Evolutionary conservation across 495 filamentous ascomycete species (phyloP).

Genomic region (Hypomontagnella monticulosa): DNA sequence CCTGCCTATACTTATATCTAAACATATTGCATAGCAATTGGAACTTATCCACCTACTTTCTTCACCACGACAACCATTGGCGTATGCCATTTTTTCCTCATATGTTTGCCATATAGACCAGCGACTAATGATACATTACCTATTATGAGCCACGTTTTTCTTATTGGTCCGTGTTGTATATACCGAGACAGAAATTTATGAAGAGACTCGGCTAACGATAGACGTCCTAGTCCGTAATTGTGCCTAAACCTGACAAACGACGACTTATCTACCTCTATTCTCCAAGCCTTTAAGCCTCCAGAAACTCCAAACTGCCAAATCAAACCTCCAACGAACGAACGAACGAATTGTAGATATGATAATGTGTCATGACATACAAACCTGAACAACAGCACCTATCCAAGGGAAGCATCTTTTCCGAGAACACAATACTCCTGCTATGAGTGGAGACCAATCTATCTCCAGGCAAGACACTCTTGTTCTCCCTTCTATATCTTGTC

Average conservation of each 20-base stretch:
- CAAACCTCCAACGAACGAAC: background rate
- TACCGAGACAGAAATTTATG: too few relatives aligned
- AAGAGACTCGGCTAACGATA: slow-evolving; percentile 13
- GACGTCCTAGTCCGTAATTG: slow-evolving; percentile 14
- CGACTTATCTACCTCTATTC: background rate
- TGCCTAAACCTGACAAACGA: slow-evolving; percentile 31
- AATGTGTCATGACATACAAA: slow-evolving; percentile 41
- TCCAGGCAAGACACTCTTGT: slow-evolving; percentile 68
- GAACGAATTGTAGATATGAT: slow-evolving; percentile 32
- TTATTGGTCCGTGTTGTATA: background rate
- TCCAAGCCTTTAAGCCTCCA: background rate
- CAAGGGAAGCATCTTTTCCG: slow-evolving; percentile 19
- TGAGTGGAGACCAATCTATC: slow-evolving; percentile 79
- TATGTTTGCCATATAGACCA: slow-evolving; percentile 20
- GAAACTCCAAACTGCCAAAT: too few relatives aligned
- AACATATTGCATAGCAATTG: background rate
- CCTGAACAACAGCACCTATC: slow-evolving; percentile 18
- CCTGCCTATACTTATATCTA: background rate
- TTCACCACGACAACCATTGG: slow-evolving; percentile 39
- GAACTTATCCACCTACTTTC: slow-evolving; percentile 22
- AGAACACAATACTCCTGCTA: slow-evolving; percentile 57
- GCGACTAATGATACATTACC: slow-evolving; percentile 30
- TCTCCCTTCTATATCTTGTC: slow-evolving; percentile 36
- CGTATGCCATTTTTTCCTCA: slow-evolving; percentile 21
- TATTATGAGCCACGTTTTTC: background rate